Evolutionary conservation across 306 rosid species (phyloP).

Genomic region (Styphnolobium japonicum): DNA sequence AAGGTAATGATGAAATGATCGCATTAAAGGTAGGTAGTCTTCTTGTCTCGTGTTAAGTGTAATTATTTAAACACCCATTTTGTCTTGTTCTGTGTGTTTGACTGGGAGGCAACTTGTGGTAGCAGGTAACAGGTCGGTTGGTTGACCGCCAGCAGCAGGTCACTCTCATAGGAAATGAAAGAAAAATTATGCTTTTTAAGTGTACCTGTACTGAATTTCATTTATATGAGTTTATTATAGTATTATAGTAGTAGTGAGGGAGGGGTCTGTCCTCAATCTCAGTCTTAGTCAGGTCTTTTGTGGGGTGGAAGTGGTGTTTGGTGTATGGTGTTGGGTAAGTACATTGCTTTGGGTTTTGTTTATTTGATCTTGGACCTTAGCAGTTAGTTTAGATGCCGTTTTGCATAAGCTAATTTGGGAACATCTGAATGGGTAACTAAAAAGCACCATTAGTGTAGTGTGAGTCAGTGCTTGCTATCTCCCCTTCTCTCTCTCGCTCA

Average conservation of each 20-base stretch:
- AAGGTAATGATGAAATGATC: constrained; percentile 71
- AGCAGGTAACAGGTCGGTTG: constrained; percentile 50
- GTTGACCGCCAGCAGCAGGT: constrained; percentile 48
- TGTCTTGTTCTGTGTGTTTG: constrained; percentile 41
- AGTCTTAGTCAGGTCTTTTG: constrained; percentile 28
- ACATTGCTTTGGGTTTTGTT: background rate
- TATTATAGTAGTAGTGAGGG: background rate
- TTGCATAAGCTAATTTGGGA: constrained; percentile 47
- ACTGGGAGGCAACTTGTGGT: constrained; percentile 28
- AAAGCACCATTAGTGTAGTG: constrained; percentile 25
- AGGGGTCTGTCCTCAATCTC: constrained; percentile 22
- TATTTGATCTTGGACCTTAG: background rate
- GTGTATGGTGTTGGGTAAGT: background rate
- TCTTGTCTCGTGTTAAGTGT: constrained; percentile 22
- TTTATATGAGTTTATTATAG: background rate
- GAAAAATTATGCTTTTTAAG: background rate
- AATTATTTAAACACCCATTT: background rate
- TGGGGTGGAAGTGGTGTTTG: constrained; percentile 10
- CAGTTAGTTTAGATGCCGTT: constrained; percentile 32
- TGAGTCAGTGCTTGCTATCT: constrained; percentile 33
- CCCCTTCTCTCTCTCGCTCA: background rate
- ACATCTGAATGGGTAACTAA: constrained; percentile 34
- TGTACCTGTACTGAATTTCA: background rate
- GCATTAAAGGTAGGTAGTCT: constrained; percentile 31
- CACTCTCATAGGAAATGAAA: constrained; percentile 30